Evolutionary conservation across 2,329 filamentous ascomycete species (phyloP), one percentile per base, ranked within the genome.

Genomic region (Talaromyces atroroseus): DNA sequence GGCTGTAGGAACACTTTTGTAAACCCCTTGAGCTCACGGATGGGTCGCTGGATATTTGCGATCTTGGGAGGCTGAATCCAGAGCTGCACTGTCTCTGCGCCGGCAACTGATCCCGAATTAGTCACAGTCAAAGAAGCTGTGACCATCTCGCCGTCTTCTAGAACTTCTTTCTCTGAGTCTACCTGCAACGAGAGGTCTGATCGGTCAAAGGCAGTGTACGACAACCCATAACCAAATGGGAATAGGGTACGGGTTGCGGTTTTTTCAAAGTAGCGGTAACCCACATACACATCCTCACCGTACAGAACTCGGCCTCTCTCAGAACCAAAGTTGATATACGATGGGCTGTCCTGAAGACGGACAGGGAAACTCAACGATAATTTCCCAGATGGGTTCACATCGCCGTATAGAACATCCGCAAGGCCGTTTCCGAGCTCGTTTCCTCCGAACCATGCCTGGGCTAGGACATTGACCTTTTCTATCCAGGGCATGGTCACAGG

Each of bases 371-470:
- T 87, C 21, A 91, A 76, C 0, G 88, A 86, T 1, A 92, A 78
- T 69, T 91, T 91, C 14, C 84, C 89, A 46, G 83, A 86, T 0
- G 89, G 89, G 66, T 88, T 91, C 48, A 82, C 80, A 59, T 86
- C 81, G 49, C 88, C 89, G 61, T 89, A 88, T 1, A 92, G 76
- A 1, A 92, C 80, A 62, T 92, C 89, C 0, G 87, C 88, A 59
- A 95, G 86, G 11, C 85, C 86, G 66, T 92, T 90, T 5, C 89
- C 90, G 5, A 86, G 87, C 74, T 94, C 89, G 65, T 94, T 90
- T n/a, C 90, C 89, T 59, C 89, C 88, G 65, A 91, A 94, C 88
- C 89, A 94, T 7, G 88, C 88, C 65, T 92, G 87, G 1, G 91
- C 67, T 1, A 92, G 75, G 1, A 84, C 82, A 7, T 76, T 75